Evolutionary conservation across 176 grass and related monocot genomes (phyloP), one percentile per base, ranked within the genome.

Genomic region (Chrysopogon serrulatus): DNA sequence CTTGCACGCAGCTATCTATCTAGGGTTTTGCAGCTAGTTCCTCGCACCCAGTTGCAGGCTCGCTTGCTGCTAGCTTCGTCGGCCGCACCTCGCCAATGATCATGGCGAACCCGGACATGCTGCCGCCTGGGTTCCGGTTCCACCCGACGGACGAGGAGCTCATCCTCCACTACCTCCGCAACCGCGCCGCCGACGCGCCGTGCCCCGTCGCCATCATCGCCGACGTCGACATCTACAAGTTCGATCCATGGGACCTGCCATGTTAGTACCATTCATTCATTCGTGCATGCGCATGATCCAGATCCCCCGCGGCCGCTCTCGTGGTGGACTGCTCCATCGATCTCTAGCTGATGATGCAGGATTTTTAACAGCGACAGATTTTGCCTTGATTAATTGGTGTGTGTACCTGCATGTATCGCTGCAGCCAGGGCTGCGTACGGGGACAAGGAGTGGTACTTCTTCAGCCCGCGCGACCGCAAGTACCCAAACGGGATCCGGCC

Each of bases 141-240:
- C 93, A 98, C 83, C 96, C 96, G 43, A 98, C 96, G 7, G 96
- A 98, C 90, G 96, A 98, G 83, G 96, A 98, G 82, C 93, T 98
- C 11, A 90, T 98, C 79, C 76, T 92, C 43, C 91, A 94, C 88
- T 98, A 98, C 93, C 92, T 98, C 57, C 84, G 87, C 77, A 92
- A 93, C 77, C 93, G 96, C 14, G 83, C 91, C 31, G 80, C 79
- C 82, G 79, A 88, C 43, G 73, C 74, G 80, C 83, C 79, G 43
- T 92, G 93, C 89, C 96, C 93, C 12, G 93, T 93, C 44, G 32
- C 78, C 54, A 95, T 98, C 89, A 86, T 98, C 82, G 96, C 96
- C 60, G 87, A 95, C 61, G 96, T 98, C 27, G 96, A 98, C 78
- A 98, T 98, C 89, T 98, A 98, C 89, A 98, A 98, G 72, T 92